Percentiles rank a stretch among this genome's conserved stretches.
Evolutionary conservation across 495 filamentous ascomycete genomes (phyloP).

Genomic region (Trichoderma reesei): DNA sequence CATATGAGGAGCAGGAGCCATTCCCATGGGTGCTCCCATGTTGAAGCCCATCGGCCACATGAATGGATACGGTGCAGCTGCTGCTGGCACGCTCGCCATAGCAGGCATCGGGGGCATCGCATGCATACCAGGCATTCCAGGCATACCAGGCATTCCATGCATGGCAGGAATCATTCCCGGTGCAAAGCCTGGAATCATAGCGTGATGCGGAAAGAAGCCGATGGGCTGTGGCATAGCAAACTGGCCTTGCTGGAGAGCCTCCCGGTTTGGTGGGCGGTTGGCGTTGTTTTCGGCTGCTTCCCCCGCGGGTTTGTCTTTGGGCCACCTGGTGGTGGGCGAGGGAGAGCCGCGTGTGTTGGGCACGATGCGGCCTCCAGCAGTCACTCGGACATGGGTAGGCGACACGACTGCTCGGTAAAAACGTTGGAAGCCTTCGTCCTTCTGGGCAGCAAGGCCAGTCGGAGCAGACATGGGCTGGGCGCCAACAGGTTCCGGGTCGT

Average conservation of each 20-base stretch:
- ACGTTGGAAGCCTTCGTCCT: slow-evolving; percentile 43
- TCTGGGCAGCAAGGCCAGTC: slow-evolving; percentile 32
- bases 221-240: background rate
- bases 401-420: slow-evolving; percentile 49
- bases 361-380: slow-evolving; percentile 46
- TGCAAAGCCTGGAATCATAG: slow-evolving; percentile 14
- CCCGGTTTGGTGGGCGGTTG: background rate
- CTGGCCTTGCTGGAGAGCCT: background rate
- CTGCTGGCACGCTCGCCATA: slow-evolving; percentile 9
- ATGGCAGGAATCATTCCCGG: slow-evolving; percentile 6
- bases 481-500: slow-evolving; percentile 23
- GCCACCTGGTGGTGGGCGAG: slow-evolving; percentile 34
- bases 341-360: slow-evolving; percentile 42
- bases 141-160: background rate
- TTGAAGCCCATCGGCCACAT: slow-evolving; percentile 17
- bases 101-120: background rate
- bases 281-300: slow-evolving; percentile 15
- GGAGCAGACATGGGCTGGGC: slow-evolving; percentile 38
- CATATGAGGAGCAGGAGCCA: background rate
- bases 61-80: slow-evolving; percentile 19
- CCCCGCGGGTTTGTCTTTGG: slow-evolving; percentile 21
- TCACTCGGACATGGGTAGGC: slow-evolving; percentile 44
- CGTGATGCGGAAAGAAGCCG: slow-evolving; percentile 5
- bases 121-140: background rate
- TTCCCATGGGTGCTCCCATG: background rate